A percentile compares a stretch with the other conserved stretches of the same genome.
phyloP scores from a whole-genome alignment of 371 early-diverging fungal species.

The Encephalitozoon romaleae region DNA sequence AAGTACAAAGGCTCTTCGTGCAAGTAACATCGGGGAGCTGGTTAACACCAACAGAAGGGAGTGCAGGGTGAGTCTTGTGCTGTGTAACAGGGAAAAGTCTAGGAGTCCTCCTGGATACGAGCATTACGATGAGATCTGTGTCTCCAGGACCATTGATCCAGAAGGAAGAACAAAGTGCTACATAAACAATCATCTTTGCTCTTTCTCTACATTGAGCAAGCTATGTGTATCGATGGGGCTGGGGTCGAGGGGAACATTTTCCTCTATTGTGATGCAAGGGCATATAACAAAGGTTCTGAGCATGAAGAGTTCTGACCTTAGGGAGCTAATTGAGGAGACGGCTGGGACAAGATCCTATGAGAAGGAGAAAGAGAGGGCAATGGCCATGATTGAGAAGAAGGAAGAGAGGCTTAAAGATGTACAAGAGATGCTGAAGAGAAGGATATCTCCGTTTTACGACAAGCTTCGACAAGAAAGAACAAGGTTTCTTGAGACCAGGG shows the following conservation, averaged over 20 bases:
- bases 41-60: slow-evolving; percentile 46
- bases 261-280: slow-evolving; percentile 75
- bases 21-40: slow-evolving; percentile 33
- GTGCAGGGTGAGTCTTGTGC: slow-evolving; percentile 85
- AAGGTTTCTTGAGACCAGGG: slow-evolving; percentile 70
- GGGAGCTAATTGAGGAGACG: slow-evolving; percentile 92
- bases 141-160: slow-evolving; percentile 65
- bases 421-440: slow-evolving; percentile 71
- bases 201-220: slow-evolving; percentile 18
- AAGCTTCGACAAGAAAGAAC: slow-evolving; percentile 76
- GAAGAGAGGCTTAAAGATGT: slow-evolving; percentile 84
- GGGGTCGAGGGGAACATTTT: slow-evolving; percentile 16
- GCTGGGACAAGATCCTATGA: slow-evolving; percentile 95
- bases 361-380: slow-evolving; percentile 83
- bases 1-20: slow-evolving; percentile 56
- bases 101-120: slow-evolving; percentile 81
- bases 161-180: slow-evolving; percentile 37
- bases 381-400: slow-evolving; percentile 81
- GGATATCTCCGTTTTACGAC: slow-evolving; percentile 81
- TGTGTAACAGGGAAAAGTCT: slow-evolving; percentile 75
- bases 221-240: slow-evolving; percentile 31
- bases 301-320: slow-evolving; percentile 88
- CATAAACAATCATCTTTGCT: slow-evolving; percentile 36
- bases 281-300: slow-evolving; percentile 91
- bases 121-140: slow-evolving; percentile 69